Percentiles rank a stretch among this genome's conserved stretches.
Conservation (phyloP, 352 stramenopile species). For the Plasmopara viticola region DNA sequence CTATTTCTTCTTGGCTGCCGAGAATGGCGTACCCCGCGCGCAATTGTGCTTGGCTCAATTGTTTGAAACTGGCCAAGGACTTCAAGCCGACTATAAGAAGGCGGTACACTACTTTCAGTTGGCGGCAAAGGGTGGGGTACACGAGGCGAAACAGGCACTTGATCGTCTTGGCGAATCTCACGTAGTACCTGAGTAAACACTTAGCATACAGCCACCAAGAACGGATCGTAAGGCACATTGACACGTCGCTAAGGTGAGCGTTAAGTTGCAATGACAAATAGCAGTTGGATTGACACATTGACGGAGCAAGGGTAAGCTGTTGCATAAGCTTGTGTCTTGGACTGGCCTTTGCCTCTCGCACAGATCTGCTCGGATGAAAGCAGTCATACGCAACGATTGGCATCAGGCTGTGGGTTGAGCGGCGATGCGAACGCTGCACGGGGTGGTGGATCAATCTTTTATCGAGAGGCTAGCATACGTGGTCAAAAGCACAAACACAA, state of each 20-base stretch:
- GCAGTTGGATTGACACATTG: background rate
- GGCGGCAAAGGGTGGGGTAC: slow-evolving; percentile 46
- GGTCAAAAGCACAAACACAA: slow-evolving; percentile 26
- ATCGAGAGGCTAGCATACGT: slow-evolving; percentile 26
- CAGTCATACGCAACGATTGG: background rate
- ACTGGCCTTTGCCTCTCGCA: background rate
- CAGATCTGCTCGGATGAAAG: background rate
- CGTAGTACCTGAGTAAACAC: slow-evolving; percentile 22
- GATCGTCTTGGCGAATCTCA: slow-evolving; percentile 39
- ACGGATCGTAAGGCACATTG: slow-evolving; percentile 3
- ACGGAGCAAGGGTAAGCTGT: background rate
- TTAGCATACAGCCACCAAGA: slow-evolving; percentile 6
- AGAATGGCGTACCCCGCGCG: slow-evolving; percentile 47
- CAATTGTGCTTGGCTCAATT: slow-evolving; percentile 74
- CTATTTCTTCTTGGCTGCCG: slow-evolving; percentile 71
- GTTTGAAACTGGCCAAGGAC: slow-evolving; percentile 55
- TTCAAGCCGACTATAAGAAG: slow-evolving; percentile 44
- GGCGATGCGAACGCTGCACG: slow-evolving; percentile 5
- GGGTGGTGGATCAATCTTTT: slow-evolving; percentile 24
- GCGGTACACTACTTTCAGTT: slow-evolving; percentile 74
- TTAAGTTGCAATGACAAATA: background rate
- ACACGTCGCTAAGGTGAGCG: slow-evolving; percentile 3
- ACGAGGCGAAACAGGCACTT: slow-evolving; percentile 47
- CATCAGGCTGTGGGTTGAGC: slow-evolving; percentile 4
- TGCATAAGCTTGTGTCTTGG: slow-evolving; percentile 4